A percentile compares a stretch with the other conserved stretches of the same genome.
Evolutionary conservation across 2,329 filamentous ascomycete genomes (phyloP).

Genomic region (Phaeosphaeriaceae sp.): DNA sequence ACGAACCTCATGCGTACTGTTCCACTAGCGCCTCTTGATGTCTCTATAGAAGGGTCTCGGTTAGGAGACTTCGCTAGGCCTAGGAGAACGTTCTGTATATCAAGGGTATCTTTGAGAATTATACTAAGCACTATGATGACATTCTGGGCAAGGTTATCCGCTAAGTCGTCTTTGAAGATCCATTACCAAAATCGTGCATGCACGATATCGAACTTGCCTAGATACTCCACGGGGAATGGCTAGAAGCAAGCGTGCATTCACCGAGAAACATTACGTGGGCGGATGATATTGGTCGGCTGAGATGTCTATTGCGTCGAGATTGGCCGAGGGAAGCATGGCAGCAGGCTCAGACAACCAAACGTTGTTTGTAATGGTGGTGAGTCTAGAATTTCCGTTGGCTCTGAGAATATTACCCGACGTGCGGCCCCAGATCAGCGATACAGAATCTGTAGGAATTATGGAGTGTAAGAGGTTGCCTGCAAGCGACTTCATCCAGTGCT

Average conservation of each 20-base stretch:
- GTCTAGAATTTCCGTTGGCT: too few species aligned
- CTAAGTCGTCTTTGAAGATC: slow-evolving; percentile 31
- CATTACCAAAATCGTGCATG: slow-evolving; percentile 36
- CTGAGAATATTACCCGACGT: too few species aligned
- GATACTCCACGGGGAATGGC: slow-evolving; percentile 34
- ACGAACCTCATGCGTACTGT: too few species aligned
- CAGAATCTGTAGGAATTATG: too few species aligned
- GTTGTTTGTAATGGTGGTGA: background rate
- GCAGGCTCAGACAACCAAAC: slow-evolving; percentile 13
- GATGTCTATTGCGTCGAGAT: slow-evolving; percentile 33
- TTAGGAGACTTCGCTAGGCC: background rate
- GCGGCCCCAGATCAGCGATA: too few species aligned
- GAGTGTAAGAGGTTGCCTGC: too few species aligned
- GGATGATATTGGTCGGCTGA: slow-evolving; percentile 32
- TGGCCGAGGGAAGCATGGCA: slow-evolving; percentile 1
- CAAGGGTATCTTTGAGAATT: background rate
- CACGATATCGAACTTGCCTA: slow-evolving; percentile 39
- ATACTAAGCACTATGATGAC: slow-evolving; percentile 37
- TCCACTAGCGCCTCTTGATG: background rate
- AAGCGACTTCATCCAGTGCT: too few species aligned
- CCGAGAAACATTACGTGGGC: slow-evolving; percentile 14
- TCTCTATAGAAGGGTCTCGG: background rate
- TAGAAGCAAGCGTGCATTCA: slow-evolving; percentile 32
- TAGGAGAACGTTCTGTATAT: background rate
- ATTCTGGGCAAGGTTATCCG: slow-evolving; percentile 27